Conservation (phyloP, 148 eudicot genomes). For the Silene uniflora region DNA sequence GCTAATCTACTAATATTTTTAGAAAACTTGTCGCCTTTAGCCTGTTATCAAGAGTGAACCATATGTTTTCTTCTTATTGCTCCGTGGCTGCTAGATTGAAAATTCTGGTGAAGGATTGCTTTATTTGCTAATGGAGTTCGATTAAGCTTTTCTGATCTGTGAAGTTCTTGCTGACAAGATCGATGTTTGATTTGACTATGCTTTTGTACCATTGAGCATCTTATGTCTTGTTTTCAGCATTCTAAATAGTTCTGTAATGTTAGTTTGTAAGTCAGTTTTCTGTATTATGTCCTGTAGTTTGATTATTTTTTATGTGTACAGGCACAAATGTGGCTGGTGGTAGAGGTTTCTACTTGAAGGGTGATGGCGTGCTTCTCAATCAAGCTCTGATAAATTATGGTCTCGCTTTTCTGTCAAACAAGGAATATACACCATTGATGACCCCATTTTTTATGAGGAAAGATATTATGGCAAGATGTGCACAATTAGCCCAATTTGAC, state of each 20-base stretch:
- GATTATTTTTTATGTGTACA: constrained; percentile 26
- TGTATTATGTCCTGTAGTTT: not conserved
- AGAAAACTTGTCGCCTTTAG: not conserved
- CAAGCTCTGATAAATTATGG: constrained; percentile 91
- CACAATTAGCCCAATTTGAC: constrained; percentile 96
- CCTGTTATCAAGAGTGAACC: not conserved
- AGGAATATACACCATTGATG: constrained; percentile 62
- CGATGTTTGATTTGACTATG: not conserved
- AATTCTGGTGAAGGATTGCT: not conserved
- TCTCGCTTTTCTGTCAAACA: constrained; percentile 63
- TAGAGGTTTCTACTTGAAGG: constrained; percentile 92
- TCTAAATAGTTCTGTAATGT: not conserved
- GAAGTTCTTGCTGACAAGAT: not conserved
- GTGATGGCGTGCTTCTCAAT: constrained; percentile 86
- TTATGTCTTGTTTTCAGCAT: not conserved
- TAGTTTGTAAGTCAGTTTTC: not conserved
- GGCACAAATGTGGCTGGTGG: constrained; percentile 97
- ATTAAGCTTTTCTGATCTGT: not conserved
- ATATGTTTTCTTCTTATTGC: not conserved
- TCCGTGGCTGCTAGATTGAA: not conserved
- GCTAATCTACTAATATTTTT: not conserved
- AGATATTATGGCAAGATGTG: constrained; percentile 95
- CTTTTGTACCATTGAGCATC: not conserved
- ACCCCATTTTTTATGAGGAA: constrained; percentile 95
- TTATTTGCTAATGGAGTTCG: not conserved